Evolutionary conservation across 441 rosid genomes (phyloP), one percentile per base, ranked within the genome.

Genomic region (Populus hybrid): DNA sequence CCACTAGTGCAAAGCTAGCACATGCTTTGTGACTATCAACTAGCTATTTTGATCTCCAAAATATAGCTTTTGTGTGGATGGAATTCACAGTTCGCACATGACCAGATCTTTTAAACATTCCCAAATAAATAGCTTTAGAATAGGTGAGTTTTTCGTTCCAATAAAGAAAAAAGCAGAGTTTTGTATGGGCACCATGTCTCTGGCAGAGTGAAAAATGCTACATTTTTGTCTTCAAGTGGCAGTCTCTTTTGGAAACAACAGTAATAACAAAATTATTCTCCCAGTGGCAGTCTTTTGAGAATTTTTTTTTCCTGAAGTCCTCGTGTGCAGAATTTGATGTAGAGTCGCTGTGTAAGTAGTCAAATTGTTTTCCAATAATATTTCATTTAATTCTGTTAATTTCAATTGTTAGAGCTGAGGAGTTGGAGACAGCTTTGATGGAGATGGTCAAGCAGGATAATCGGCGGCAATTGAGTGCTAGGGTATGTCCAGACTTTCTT

Each of bases 391-490:
- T 74, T 75, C 38, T 70, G 75, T 68, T 66, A 26, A 73, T 23
- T 69, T 81, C 68, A n/a, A 40, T 73, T 76, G 66, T 76, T 81
- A 95, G 99, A 85, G 96, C 99, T 80, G 98, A 95, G 85, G 99
- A 95, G 86, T 85, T 95, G 87, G 99, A 95, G 89, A 95, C 95
- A 14, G 99, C 99, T 80, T 85, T 95, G 86, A 95, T 95, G 99
- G 99, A 95, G 90, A 92, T 95, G 88, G 98, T 95, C 85, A 90
- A 91, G 87, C 97, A 89, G 82, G 99, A 95, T 78, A 95, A 95
- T 79, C 91, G 98, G 69, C 89, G 97, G 72, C 91, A 95, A 81
- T 84, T 95, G 86, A 91, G 97, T 83, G 99, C 99, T 32, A 87
- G 77, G 94, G 99, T 95, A 89, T 77, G 76, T 77, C 63, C 20